phyloP scores from a whole-genome alignment of 73 alveolate genomes.

The Paramecium tetraurelia region DNA sequence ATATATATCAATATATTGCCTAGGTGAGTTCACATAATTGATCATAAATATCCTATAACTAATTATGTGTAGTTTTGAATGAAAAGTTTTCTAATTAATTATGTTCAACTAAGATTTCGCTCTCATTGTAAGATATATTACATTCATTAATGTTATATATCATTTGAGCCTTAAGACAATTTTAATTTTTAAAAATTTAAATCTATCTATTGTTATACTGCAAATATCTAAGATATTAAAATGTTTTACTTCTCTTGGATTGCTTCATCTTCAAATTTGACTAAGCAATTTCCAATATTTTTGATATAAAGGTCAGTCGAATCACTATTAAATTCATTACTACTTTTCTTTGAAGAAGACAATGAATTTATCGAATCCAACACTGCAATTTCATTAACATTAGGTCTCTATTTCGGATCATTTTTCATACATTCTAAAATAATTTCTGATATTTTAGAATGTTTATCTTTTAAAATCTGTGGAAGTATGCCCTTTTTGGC shows the following conservation, averaged over 20 bases:
- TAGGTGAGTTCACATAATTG: not conserved
- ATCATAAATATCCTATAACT: not conserved
- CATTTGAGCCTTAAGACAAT: not conserved
- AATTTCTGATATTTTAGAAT: not conserved
- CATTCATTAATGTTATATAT: not conserved
- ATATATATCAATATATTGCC: not conserved
- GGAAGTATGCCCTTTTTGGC: constrained; percentile 51
- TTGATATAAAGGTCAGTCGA: not conserved
- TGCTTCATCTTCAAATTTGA: not conserved
- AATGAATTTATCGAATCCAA: not conserved
- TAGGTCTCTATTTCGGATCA: constrained; percentile 1
- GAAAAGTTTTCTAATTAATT: not conserved
- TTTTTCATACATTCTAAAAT: not conserved
- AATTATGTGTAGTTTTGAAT: not conserved
- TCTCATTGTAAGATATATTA: not conserved
- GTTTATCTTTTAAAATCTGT: not conserved
- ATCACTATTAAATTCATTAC: constrained; percentile 9
- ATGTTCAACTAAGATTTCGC: not conserved
- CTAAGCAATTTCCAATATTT: not conserved
- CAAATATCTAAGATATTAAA: not conserved
- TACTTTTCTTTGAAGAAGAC: not conserved
- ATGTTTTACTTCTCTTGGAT: not conserved
- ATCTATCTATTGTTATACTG: not conserved
- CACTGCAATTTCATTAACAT: not conserved
- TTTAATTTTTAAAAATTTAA: not conserved